Base-by-base conservation (phyloP, 345 rosid species). In the Cardiospermum halicacabum region DNA sequence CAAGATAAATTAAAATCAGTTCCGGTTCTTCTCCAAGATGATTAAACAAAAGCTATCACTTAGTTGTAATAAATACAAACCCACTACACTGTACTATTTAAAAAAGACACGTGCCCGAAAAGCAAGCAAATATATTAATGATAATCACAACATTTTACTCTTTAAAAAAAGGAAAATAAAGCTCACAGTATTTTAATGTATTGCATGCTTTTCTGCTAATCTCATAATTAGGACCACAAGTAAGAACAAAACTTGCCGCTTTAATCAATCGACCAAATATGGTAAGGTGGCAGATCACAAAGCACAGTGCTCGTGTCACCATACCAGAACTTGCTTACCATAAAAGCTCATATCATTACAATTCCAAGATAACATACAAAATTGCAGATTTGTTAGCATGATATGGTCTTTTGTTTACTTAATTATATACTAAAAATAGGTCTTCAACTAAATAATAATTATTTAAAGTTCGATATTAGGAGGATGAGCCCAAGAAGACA, bases 191-290 rank as follows among this genome's bases (percentile, higher is more conserved):
- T n/a, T n/a, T 47, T n/a, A 5, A 43, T 11, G 19, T 18, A 47
- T 18, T 16, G 7, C 51, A 0, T 28, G 18, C 11, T 53, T 43
- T 8, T 15, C 56, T 72, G 32, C 5, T 65, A 21, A 40, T 61
- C 53, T 51, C 47, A 40, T 31, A 5, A 54, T 50, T 36, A 53
- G 39, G 50, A 37, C 53, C 58, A 7, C 34, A 60, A 48, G 55
- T 27, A 60, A 62, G n/a, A 43, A 67, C 74, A 70, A 50, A 43
- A 39, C 24, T 62, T 28, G 75, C 72, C 66, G 62, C 65, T 62
- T 56, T 58, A 40, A 45, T 57, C 39, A 66, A 53, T 75, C 56
- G 37, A 49, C 69, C 64, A 60, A 42, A 70, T 10, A 67, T 7
- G 72, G 68, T 69, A 74, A 74, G 71, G 67, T 64, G 22, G 68